phyloP scores from a whole-genome alignment of 805 yeast species.

The Sugiyamaella smithiae region DNA sequence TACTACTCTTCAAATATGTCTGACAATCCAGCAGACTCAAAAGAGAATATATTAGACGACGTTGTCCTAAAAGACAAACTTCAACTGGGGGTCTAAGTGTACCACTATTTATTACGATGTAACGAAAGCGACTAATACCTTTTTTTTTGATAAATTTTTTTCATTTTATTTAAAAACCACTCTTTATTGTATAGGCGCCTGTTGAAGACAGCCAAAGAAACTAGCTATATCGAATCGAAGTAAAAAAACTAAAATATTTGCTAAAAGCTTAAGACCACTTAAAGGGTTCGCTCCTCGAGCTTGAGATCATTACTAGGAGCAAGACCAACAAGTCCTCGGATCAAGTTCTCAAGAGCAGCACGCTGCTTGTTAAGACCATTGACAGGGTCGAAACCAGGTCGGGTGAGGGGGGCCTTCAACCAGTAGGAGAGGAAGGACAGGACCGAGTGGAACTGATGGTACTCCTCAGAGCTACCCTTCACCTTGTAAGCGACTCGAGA shows the following conservation, averaged over 20 bases:
- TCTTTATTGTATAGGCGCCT: background rate
- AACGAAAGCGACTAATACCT: too few relatives aligned
- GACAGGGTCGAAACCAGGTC: conserved; percentile 85
- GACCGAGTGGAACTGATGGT: conserved; percentile 74
- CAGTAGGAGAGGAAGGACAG: conserved; percentile 86
- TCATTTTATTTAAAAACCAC: too few relatives aligned
- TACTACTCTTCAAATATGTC: conserved; percentile 15
- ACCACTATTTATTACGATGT: too few relatives aligned
- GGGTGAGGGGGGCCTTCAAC: conserved; percentile 94
- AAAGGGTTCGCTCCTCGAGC: conserved; percentile 80
- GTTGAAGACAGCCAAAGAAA: conserved; percentile 9
- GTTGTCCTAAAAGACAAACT: background rate
- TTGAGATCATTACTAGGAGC: conserved; percentile 89
- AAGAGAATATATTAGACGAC: conserved; percentile 1
- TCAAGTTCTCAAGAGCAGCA: conserved; percentile 83
- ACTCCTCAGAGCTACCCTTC: conserved; percentile 45
- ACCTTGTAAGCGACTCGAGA: conserved; percentile 79
- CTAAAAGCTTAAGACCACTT: conserved; percentile 8
- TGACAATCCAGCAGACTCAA: background rate
- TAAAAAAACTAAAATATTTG: background rate
- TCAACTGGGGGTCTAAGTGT: too few relatives aligned
- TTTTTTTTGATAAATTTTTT: too few relatives aligned
- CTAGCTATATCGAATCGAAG: background rate
- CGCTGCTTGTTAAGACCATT: conserved; percentile 95
- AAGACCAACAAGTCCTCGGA: conserved; percentile 85